Conservation (phyloP, 78 protist species). For the Anaeramoeba flamelloides region DNA sequence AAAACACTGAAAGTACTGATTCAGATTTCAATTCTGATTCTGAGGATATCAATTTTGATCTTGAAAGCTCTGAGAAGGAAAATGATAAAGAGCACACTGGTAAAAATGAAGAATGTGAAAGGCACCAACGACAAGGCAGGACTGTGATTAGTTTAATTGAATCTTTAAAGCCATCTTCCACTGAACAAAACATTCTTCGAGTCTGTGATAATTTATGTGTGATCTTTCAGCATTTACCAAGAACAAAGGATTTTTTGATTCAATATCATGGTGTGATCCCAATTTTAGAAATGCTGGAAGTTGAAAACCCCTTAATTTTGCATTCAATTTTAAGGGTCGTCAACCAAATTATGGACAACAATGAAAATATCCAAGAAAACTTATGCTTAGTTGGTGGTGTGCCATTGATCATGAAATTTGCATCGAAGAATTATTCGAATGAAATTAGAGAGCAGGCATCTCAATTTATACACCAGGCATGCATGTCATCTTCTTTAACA, state of each 20-base stretch:
- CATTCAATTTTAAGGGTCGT: no score
- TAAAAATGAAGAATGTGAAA: no score
- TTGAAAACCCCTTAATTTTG: constrained; percentile 2
- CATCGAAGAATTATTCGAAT: constrained; percentile 21
- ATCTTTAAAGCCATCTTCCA: no score
- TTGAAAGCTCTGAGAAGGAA: no score
- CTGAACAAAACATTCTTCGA: no score
- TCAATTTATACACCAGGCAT: constrained; percentile 37
- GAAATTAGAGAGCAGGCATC: constrained; percentile 43
- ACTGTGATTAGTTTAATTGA: no score
- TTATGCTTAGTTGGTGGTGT: constrained; percentile 61
- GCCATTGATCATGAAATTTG: constrained; percentile 43
- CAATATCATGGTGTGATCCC: constrained; percentile 62
- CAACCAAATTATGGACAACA: constrained; percentile 42
- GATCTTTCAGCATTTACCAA: constrained; percentile 38
- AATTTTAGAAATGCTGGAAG: constrained; percentile 52
- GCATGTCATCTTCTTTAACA: constrained; percentile 33
- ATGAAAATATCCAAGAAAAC: constrained; percentile 47
- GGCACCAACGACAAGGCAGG: no score
- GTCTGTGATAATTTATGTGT: no score
- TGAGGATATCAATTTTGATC: no score
- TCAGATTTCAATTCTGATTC: no score
- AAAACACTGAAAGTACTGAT: no score
- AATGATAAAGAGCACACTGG: no score
- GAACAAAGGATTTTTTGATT: constrained; percentile 34